Conservation (phyloP, 352 stramenopile species). For the Plasmopara halstedii region DNA sequence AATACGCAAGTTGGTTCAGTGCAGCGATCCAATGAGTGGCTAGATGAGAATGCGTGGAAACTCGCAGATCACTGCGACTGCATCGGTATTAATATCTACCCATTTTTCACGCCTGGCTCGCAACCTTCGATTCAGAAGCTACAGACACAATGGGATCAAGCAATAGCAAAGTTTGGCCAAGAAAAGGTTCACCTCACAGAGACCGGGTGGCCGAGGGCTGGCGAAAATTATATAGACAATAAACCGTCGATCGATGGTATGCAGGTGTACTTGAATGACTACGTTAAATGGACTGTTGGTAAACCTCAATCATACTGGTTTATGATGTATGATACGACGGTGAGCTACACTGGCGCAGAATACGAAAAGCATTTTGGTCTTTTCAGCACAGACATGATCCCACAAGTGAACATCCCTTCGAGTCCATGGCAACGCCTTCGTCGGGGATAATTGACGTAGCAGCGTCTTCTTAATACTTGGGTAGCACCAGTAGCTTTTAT, state of each 20-base stretch:
- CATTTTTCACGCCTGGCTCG: constrained; percentile 30
- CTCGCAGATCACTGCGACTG: constrained; percentile 1
- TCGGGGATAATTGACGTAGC: constrained; percentile 4
- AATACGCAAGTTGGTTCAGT: constrained; percentile 1
- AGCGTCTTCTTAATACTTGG: no score
- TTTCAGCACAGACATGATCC: constrained; percentile 25
- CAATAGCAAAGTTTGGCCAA: constrained; percentile 27
- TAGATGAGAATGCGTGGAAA: neutral
- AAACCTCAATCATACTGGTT: constrained; percentile 37
- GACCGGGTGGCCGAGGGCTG: constrained; percentile 41
- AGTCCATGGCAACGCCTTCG: neutral
- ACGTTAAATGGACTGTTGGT: constrained; percentile 18
- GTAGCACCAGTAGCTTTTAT: no score
- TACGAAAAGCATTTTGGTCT: constrained; percentile 56
- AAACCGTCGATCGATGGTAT: constrained; percentile 28
- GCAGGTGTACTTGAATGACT: constrained; percentile 39
- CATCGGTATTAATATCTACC: constrained; percentile 36
- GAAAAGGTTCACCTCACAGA: constrained; percentile 38
- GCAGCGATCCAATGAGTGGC: constrained; percentile 1
- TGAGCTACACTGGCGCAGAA: constrained; percentile 29
- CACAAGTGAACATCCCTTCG: constrained; percentile 24
- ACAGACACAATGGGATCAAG: constrained; percentile 35
- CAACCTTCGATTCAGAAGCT: neutral
- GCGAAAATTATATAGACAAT: constrained; percentile 20
- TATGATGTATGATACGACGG: constrained; percentile 52